These are phyloP conservation scores for Pseudocercospora fuligena DNA, from an alignment of 2,329 filamentous ascomycete species.

Conservation along the genomic window DNA sequence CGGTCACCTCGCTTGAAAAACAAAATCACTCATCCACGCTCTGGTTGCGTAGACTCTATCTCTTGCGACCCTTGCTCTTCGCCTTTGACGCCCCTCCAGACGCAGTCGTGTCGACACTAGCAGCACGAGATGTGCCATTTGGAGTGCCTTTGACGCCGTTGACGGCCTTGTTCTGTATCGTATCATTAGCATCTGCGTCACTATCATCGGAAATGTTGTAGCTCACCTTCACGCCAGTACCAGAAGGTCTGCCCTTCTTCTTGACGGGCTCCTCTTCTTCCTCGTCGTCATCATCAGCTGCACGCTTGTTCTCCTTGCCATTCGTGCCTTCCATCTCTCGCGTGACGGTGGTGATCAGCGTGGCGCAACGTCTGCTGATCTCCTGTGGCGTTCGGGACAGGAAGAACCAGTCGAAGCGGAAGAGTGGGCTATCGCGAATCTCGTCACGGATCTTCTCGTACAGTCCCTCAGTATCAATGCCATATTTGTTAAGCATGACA, in stretches of 20 bases:
- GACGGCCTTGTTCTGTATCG: conserved; percentile 81
- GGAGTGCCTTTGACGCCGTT: conserved; percentile 86
- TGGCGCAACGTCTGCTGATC: conserved; percentile 89
- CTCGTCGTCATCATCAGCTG: conserved; percentile 78
- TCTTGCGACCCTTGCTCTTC: conserved; percentile 50
- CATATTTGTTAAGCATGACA: conserved; percentile 89
- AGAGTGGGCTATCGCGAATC: conserved; percentile 90
- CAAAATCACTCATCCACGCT: not conserved
- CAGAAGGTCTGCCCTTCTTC: conserved; percentile 87
- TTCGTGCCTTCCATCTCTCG: conserved; percentile 79
- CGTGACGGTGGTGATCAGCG: conserved; percentile 89
- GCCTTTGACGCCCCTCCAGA: conserved; percentile 54
- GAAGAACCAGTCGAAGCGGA: conserved; percentile 99
- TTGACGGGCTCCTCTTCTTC: conserved; percentile 86
- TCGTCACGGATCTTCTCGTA: conserved; percentile 97
- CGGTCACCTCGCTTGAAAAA: conserved; percentile 1
- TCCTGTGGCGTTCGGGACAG: conserved; percentile 91
- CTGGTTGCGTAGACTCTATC: conserved; percentile 19
- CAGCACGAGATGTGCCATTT: conserved; percentile 78
- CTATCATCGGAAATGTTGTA: no score
- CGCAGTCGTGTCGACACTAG: conserved; percentile 79
- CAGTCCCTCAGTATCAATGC: conserved; percentile 86
- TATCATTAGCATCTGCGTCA: conserved; percentile 15
- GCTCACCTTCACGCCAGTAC: conserved; percentile 69
- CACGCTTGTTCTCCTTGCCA: conserved; percentile 65